Percentiles rank a stretch among this genome's conserved stretches.
These are phyloP conservation scores for Ceratobasidium sp. DNA, from an alignment of 1,284 basidiomycete species.

Conservation along the genomic window DNA sequence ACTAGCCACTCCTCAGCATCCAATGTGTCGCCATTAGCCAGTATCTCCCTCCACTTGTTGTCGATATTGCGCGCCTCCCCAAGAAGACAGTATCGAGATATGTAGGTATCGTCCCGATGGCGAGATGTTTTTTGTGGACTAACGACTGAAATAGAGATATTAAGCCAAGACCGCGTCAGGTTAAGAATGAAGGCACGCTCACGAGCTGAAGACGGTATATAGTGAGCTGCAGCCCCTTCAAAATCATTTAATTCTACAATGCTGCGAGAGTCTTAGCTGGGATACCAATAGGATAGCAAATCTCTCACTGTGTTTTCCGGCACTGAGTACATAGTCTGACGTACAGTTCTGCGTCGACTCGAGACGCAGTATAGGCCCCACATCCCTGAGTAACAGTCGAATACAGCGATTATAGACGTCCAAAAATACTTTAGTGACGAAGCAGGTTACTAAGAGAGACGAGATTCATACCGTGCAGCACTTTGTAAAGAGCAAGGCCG, in stretches of 20 bases:
- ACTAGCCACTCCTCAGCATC: neutral
- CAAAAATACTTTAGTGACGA: too few relatives aligned
- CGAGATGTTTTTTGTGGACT: constrained; percentile 2
- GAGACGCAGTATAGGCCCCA: neutral
- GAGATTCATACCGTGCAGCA: constrained; percentile 6
- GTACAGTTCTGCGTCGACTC: neutral
- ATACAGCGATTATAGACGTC: too few relatives aligned
- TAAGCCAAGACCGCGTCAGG: neutral
- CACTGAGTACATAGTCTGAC: neutral
- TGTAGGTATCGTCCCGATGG: neutral
- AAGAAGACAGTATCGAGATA: neutral
- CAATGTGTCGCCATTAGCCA: neutral
- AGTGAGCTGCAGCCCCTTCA: too few relatives aligned
- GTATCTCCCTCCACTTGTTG: neutral
- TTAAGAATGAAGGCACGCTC: neutral
- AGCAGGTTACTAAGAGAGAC: too few relatives aligned
- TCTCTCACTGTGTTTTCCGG: constrained; percentile 4
- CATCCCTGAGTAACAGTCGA: too few relatives aligned
- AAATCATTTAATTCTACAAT: neutral
- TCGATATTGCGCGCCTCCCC: constrained; percentile 8
- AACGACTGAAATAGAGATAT: neutral
- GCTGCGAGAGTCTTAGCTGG: neutral
- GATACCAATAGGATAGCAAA: neutral
- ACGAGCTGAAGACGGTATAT: constrained; percentile 16
- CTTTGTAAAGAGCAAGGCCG: constrained; percentile 8